Conservation (phyloP, 495 filamentous ascomycete species). For the Xylaria sp. region DNA sequence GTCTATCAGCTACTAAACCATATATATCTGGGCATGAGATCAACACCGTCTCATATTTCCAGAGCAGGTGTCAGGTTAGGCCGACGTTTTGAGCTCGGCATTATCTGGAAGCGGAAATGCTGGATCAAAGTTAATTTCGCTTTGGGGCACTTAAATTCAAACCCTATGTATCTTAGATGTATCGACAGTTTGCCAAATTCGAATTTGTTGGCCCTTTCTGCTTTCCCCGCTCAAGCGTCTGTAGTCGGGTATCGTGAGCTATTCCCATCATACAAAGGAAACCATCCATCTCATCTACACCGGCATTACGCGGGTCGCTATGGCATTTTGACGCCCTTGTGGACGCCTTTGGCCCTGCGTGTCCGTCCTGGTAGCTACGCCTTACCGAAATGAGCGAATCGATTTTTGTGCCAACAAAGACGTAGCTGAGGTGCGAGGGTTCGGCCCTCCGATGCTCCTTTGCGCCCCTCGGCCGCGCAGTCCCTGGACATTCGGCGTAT, state of each 20-base stretch:
- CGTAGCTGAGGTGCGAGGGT: slow-evolving; percentile 47
- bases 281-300: slow-evolving; percentile 9
- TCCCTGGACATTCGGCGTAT: slow-evolving; percentile 65
- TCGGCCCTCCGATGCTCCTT: slow-evolving; percentile 36
- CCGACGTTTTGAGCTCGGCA: neutral
- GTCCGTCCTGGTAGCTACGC: neutral
- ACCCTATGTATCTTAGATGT: neutral
- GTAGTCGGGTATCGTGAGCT: slow-evolving; percentile 22
- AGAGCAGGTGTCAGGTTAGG: neutral
- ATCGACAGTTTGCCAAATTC: slow-evolving; percentile 6
- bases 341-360: neutral
- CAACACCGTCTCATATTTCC: neutral
- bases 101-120: neutral
- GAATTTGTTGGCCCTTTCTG: neutral
- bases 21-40: neutral
- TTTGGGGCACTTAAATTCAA: neutral
- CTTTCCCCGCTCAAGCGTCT: slow-evolving; percentile 16
- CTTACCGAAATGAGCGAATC: slow-evolving; percentile 60
- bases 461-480: slow-evolving; percentile 68
- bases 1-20: neutral
- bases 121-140: neutral
- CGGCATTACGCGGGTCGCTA: neutral
- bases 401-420: slow-evolving; percentile 76
- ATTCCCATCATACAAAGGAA: slow-evolving; percentile 14
- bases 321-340: neutral